A percentile compares a stretch with the other conserved stretches of the same genome.
Evolutionary conservation across 495 filamentous ascomycete species (phyloP).

Genomic region (Cercophora sp.): DNA sequence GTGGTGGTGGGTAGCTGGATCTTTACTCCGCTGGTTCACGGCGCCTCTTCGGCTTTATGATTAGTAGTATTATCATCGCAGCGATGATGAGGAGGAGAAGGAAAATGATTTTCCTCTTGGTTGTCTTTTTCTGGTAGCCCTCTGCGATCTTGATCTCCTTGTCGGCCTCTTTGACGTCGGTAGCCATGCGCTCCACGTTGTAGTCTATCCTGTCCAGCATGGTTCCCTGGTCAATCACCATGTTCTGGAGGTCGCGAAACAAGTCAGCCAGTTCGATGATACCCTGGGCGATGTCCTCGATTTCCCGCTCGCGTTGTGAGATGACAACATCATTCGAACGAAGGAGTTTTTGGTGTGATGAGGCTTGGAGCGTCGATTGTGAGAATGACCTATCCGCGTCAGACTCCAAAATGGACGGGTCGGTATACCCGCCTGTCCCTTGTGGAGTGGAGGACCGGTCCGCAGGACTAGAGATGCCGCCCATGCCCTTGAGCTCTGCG

Average conservation of each 20-base stretch:
- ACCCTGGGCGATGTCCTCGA: constrained; percentile 94
- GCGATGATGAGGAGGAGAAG: constrained; percentile 78
- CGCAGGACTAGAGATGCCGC: constrained; percentile 38
- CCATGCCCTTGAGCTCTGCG: constrained; percentile 78
- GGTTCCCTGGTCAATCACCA: constrained; percentile 98
- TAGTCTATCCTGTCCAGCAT: constrained; percentile 98
- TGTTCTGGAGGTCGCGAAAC: constrained; percentile 90
- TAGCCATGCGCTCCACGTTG: constrained; percentile 89
- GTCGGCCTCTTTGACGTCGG: constrained; percentile 84
- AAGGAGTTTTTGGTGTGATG: constrained; percentile 56
- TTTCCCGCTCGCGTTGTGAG: constrained; percentile 90
- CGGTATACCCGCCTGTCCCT: constrained; percentile 34
- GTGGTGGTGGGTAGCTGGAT: no score
- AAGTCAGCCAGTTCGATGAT: constrained; percentile 96
- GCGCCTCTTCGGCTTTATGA: constrained; percentile 87
- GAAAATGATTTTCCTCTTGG: constrained; percentile 87
- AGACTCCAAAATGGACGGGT: constrained; percentile 82
- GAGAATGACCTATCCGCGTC: constrained; percentile 90
- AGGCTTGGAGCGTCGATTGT: constrained; percentile 77
- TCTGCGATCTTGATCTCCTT: constrained; percentile 83
- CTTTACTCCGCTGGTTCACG: no score
- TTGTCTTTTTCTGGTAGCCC: constrained; percentile 82
- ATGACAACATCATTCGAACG: constrained; percentile 82
- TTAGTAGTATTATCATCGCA: constrained; percentile 79
- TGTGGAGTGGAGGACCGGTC: constrained; percentile 60